These are phyloP conservation scores for Margaritispora aquatica DNA, from an alignment of 495 filamentous ascomycete species.

Conservation along the genomic window DNA sequence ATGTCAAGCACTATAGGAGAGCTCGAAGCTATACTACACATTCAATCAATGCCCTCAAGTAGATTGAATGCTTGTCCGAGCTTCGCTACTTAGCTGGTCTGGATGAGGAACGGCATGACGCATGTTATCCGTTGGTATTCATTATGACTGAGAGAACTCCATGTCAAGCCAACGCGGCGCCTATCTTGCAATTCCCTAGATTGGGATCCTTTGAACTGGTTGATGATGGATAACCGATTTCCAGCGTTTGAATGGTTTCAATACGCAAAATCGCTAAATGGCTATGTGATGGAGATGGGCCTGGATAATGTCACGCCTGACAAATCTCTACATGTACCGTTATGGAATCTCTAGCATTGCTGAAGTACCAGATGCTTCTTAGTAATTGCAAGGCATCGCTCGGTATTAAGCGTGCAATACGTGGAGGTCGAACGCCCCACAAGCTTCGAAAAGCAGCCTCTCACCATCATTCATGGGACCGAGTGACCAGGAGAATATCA, in stretches of 20 bases:
- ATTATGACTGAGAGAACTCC: too few relatives aligned
- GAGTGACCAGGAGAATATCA: too few relatives aligned
- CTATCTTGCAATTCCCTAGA: not conserved
- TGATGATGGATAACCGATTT: not conserved
- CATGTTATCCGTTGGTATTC: too few relatives aligned
- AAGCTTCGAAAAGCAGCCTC: not conserved
- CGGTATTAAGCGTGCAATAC: not conserved
- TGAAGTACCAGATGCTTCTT: too few relatives aligned
- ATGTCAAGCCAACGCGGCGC: too few relatives aligned
- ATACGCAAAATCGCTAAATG: not conserved
- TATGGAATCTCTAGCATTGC: too few relatives aligned
- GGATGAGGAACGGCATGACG: too few relatives aligned
- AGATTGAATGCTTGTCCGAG: too few relatives aligned
- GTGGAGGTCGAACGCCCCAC: not conserved
- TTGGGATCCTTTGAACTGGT: not conserved
- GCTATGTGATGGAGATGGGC: not conserved
- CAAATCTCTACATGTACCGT: not conserved
- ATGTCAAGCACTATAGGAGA: not conserved
- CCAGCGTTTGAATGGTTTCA: not conserved
- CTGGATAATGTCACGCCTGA: not conserved
- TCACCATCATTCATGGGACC: not conserved
- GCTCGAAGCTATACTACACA: too few relatives aligned
- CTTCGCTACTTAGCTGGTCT: too few relatives aligned
- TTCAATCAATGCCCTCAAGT: too few relatives aligned
- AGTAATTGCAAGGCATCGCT: not conserved